phyloP scores from a whole-genome alignment of 139 green algal species.

The Chlamydomonas asymmetrica region DNA sequence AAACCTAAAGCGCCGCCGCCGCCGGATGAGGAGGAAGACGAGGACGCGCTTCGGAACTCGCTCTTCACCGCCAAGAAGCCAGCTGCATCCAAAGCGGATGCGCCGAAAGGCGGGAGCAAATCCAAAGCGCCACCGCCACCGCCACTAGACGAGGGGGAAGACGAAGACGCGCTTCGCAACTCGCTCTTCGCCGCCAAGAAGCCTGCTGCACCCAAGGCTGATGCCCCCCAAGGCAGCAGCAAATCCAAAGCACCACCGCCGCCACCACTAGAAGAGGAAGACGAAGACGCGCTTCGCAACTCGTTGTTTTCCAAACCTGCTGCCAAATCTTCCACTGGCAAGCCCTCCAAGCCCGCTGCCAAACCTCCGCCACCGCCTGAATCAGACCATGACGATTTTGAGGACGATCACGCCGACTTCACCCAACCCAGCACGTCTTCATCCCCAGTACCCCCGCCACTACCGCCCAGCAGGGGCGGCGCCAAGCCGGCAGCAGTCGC shows the following conservation, averaged over 20 bases:
- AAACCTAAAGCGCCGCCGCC: background rate
- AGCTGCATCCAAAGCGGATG: too few species aligned
- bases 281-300: background rate
- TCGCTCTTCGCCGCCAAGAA: conserved; percentile 15
- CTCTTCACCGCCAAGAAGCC: background rate
- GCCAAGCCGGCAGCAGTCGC: too few species aligned
- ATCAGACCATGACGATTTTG: too few species aligned
- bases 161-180: conserved; percentile 2
- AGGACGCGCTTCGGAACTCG: background rate
- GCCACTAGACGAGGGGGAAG: background rate
- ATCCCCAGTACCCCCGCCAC: too few species aligned
- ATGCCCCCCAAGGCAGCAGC: background rate
- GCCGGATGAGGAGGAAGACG: conserved; percentile 5
- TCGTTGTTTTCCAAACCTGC: conserved; percentile 21
- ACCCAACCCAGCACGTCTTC: too few species aligned
- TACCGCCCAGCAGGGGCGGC: too few species aligned
- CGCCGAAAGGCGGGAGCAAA: too few species aligned
- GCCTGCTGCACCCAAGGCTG: background rate
- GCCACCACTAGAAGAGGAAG: background rate
- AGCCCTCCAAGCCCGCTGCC: too few species aligned
- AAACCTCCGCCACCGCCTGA: too few species aligned
- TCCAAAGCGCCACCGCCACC: background rate
- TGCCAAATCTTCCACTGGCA: too few species aligned
- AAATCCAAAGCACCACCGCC: background rate
- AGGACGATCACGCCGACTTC: too few species aligned